These are phyloP conservation scores for Eucalyptus leucophloia DNA, from an alignment of 345 rosid species.

Conservation along the genomic window DNA sequence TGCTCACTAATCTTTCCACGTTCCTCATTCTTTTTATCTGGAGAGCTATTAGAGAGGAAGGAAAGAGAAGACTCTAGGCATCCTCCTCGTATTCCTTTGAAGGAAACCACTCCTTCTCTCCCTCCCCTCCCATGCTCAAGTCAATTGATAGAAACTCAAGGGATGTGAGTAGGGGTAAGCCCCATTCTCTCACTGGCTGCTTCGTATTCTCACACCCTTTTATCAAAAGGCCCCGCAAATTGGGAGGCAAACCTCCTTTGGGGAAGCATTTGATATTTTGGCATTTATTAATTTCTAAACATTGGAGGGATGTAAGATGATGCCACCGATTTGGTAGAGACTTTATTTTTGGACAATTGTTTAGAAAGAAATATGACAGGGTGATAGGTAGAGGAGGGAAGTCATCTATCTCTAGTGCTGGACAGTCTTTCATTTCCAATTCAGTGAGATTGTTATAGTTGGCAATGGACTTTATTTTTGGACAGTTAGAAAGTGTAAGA, in stretches of 20 bases:
- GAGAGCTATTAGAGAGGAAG: rapidly evolving
- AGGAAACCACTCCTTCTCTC: not conserved
- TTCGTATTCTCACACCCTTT: no score
- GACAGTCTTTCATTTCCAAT: no score
- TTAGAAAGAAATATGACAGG: no score
- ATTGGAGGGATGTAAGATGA: not conserved
- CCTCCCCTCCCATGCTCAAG: not conserved
- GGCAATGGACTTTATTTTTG: no score
- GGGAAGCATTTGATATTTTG: no score
- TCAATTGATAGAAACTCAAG: rapidly evolving
- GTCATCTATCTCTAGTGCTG: no score
- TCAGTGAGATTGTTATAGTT: no score
- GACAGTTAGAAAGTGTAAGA: rapidly evolving
- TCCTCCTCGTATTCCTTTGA: not conserved
- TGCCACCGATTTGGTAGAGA: not conserved
- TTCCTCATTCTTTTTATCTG: rapidly evolving
- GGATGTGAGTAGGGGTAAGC: not conserved
- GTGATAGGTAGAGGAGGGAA: no score
- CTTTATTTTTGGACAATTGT: not conserved
- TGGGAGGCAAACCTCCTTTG: not conserved
- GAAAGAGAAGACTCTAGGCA: not conserved
- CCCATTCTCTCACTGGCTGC: no score
- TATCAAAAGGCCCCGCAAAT: no score
- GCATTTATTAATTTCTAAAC: no score
- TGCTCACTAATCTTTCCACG: not conserved